These are phyloP conservation scores for Daldinia sp. DNA, from an alignment of 2,329 filamentous ascomycete genomes.

Conservation along the genomic window DNA sequence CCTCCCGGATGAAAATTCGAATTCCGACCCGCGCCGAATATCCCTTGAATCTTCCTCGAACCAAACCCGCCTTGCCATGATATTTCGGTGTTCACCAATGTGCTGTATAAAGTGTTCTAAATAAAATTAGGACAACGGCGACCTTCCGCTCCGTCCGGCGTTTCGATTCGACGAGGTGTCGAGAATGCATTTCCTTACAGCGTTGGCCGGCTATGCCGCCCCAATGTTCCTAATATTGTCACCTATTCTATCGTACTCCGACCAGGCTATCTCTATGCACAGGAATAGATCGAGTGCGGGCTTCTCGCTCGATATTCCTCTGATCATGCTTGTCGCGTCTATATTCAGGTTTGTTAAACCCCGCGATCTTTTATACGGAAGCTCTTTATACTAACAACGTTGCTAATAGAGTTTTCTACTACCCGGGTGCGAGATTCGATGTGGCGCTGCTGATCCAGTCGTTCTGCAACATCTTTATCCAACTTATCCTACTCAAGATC, in stretches of 20 bases:
- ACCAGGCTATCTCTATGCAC: conserved; percentile 72
- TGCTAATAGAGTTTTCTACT: conserved; percentile 69
- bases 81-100: neutral
- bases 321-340: conserved; percentile 76
- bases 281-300: conserved; percentile 69
- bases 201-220: conserved; percentile 64
- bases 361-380: neutral
- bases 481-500: conserved; percentile 70
- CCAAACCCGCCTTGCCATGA: conserved; percentile 1
- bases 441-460: conserved; percentile 70
- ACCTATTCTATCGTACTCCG: conserved; percentile 70
- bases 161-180: conserved; percentile 5
- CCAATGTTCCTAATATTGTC: conserved; percentile 71
- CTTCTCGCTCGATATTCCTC: conserved; percentile 74
- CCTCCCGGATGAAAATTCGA: conserved; percentile 9
- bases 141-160: conserved; percentile 8
- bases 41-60: neutral
- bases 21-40: neutral
- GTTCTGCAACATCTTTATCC: conserved; percentile 70
- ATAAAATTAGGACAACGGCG: conserved; percentile 13
- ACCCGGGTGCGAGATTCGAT: conserved; percentile 72
- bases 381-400: conserved; percentile 3
- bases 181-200: conserved; percentile 55
- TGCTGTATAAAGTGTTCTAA: neutral
- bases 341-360: conserved; percentile 62